These are phyloP conservation scores for Sporisorium sorghi DNA, from an alignment of 1,284 basidiomycete genomes.

Conservation along the genomic window DNA sequence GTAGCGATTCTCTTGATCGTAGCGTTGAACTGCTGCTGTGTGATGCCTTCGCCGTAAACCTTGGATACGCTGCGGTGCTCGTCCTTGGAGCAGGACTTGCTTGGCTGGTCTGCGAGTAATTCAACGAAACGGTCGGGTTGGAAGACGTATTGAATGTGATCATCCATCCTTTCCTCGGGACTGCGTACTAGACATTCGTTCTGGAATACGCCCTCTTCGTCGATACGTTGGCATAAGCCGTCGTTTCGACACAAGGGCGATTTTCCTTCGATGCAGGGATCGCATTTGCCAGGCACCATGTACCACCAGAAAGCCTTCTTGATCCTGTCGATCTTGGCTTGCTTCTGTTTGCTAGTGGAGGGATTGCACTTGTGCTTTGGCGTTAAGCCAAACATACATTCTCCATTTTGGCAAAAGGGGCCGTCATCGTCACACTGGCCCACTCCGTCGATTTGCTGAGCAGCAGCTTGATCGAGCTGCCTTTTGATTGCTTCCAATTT, in stretches of 20 bases:
- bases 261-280: too few species aligned
- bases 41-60: background rate
- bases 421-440: background rate
- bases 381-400: background rate
- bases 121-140: too few species aligned
- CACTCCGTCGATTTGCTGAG: too few species aligned
- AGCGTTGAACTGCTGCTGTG: background rate
- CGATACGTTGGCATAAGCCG: background rate
- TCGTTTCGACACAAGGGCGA: too few species aligned
- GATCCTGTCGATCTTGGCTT: background rate
- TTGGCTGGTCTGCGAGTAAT: too few species aligned
- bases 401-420: background rate
- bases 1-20: background rate
- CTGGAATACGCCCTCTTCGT: background rate
- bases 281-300: background rate
- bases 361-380: background rate
- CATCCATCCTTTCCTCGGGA: background rate
- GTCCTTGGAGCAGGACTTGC: background rate
- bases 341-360: background rate
- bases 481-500: too few species aligned
- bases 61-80: background rate
- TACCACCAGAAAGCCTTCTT: background rate
- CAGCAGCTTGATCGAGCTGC: too few species aligned
- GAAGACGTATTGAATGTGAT: too few species aligned
- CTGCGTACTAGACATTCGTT: background rate